Evolutionary conservation across 768 basidiomycete genomes (phyloP).

Genomic region (Candolleomyces aberdarensis): DNA sequence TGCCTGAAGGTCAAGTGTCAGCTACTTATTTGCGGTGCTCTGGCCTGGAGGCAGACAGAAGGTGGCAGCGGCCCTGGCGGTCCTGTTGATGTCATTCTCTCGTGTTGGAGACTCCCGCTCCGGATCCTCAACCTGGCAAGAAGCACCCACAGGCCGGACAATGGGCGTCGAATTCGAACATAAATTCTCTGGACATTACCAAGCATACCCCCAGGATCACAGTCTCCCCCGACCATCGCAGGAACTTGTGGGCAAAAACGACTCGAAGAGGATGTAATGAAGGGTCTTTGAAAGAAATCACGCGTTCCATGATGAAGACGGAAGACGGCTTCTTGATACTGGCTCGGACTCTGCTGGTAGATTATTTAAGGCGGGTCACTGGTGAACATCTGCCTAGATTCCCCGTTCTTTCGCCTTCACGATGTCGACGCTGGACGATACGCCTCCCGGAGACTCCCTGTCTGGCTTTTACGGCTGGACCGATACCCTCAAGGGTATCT

Average conservation of each 20-base stretch:
- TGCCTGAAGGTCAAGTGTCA: neutral
- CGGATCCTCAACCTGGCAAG: too few relatives aligned
- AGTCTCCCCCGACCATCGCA: neutral
- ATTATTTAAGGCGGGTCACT: constrained; percentile 1
- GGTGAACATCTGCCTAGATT: neutral
- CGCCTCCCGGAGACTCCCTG: constrained; percentile 21
- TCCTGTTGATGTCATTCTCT: neutral
- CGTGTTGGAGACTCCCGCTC: too few relatives aligned
- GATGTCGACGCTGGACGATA: constrained; percentile 28
- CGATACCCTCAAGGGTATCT: constrained; percentile 62
- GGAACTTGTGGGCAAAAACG: constrained; percentile 1
- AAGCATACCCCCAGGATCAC: neutral
- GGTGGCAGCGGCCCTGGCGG: neutral
- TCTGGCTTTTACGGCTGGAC: constrained; percentile 66
- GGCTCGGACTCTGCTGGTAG: neutral
- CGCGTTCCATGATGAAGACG: neutral
- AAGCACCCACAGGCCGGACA: too few relatives aligned
- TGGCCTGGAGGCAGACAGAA: neutral
- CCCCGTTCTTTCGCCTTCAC: neutral
- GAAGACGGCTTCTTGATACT: neutral
- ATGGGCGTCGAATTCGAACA: too few relatives aligned
- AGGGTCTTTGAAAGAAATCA: neutral
- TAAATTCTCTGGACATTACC: neutral
- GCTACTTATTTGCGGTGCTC: neutral
- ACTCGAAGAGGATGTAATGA: constrained; percentile 1